Base-by-base conservation (phyloP, 345 rosid genomes). In the Balakata baccata region DNA sequence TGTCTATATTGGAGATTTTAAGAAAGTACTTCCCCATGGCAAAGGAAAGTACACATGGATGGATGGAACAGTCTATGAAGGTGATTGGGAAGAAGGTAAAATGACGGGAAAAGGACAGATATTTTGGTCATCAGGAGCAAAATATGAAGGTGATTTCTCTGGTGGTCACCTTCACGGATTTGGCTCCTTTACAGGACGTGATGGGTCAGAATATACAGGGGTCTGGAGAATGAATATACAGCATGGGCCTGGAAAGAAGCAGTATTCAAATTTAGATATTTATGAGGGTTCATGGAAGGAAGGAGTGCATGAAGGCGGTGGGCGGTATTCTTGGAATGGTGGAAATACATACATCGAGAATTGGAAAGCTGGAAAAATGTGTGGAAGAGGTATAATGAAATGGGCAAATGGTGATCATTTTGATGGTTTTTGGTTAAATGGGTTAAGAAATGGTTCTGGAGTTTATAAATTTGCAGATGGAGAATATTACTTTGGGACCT, bases 231-330 rank as follows among this genome's bases (percentile, higher is more conserved):
- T 94, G 91, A 88, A 89, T 75, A 85, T 87, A 74, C 85, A 75
- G 54, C 97, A 94, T 71, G 98, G 98, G 37, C 80, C 86, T 16
- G 98, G 98, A 20, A 89, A 79, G 80, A 94, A 89, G 82, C 83
- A 84, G 80, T 90, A 92, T 69, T 41, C 73, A 73, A 90, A 94
- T 78, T 81, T 81, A 13, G 97, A 92, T 71, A 49, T 81, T 57
- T 94, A 94, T 73, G 97, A 90, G 69, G 98, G 98, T 73, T 83
- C 80, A 4, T 94, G 97, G 97, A 90, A 86, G 80, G 97, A 94
- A 83, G 98, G 97, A 41, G 78, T 87, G 37, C 93, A 77, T n/a
- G 97, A 94, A 70, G 97, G 97, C 41, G 80, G 85, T 45, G 97
- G 98, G 52, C 84, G 85, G 57, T 94, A 90, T 75, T 86, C 82